These are phyloP conservation scores for Cynara cardunculus DNA, from an alignment of 129 eudicot species.

Conservation along the genomic window DNA sequence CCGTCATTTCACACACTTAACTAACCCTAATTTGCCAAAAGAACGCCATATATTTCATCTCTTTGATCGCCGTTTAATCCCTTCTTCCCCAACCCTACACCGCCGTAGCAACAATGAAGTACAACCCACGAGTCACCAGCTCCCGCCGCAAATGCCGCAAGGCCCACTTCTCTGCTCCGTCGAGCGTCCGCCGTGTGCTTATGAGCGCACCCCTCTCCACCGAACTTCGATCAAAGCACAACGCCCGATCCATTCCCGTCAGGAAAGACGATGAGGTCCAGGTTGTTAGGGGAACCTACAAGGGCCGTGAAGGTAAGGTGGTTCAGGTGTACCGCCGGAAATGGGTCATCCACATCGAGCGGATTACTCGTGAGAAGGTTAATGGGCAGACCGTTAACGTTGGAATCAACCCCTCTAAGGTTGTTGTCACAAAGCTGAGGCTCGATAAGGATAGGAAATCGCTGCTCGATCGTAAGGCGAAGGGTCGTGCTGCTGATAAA, in stretches of 20 bases:
- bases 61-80: constrained; percentile 6
- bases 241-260: constrained; percentile 26
- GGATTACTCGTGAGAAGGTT: constrained; percentile 44
- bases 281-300: constrained; percentile 70
- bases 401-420: constrained; percentile 35
- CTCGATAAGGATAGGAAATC: constrained; percentile 39
- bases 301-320: constrained; percentile 69
- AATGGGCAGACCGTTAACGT: constrained; percentile 37
- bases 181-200: constrained; percentile 62
- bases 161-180: constrained; percentile 75
- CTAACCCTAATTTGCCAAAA: constrained; percentile 9
- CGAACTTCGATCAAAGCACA: constrained; percentile 29
- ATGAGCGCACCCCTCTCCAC: constrained; percentile 44
- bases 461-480: constrained; percentile 41
- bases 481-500: constrained; percentile 45
- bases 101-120: constrained; percentile 46
- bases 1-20: background rate
- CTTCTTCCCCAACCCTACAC: constrained; percentile 1
- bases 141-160: constrained; percentile 72
- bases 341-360: constrained; percentile 60
- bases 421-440: constrained; percentile 28
- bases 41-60: background rate
- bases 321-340: constrained; percentile 65
- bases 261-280: constrained; percentile 42
- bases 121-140: constrained; percentile 51